Conservation (phyloP, 805 yeast genomes). For the Priceomyces haplophilus region DNA sequence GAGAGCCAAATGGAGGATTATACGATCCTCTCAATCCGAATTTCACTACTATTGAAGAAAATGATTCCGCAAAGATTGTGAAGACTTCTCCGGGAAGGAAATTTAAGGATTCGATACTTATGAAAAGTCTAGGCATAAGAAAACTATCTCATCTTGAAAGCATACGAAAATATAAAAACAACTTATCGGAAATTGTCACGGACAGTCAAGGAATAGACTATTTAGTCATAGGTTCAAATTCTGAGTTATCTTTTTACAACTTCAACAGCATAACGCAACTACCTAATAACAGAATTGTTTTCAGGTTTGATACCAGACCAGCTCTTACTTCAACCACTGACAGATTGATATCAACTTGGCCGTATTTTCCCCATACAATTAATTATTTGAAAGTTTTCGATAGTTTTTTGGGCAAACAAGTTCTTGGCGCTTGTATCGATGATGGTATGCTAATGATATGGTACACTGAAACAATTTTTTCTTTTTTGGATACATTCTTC, state of each 20-base stretch:
- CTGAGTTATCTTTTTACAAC: constrained; percentile 33
- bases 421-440: constrained; percentile 50
- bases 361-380: constrained; percentile 53
- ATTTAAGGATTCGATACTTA: constrained; percentile 30
- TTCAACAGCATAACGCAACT: constrained; percentile 25
- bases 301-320: constrained; percentile 45
- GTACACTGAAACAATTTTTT: constrained; percentile 24
- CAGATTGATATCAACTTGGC: constrained; percentile 47
- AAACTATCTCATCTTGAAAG: constrained; percentile 19
- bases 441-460: constrained; percentile 50
- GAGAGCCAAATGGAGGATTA: constrained; percentile 10
- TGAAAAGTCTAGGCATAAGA: constrained; percentile 22
- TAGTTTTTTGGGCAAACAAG: constrained; percentile 36
- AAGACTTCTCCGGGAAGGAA: constrained; percentile 32
- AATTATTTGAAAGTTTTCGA: constrained; percentile 44
- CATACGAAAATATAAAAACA: constrained; percentile 41
- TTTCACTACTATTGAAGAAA: constrained; percentile 10
- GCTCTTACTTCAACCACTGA: constrained; percentile 38
- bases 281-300: constrained; percentile 22
- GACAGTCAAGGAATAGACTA: constrained; percentile 14
- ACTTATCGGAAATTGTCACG: constrained; percentile 26
- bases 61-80: constrained; percentile 17
- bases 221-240: constrained; percentile 31
- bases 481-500: constrained; percentile 9
- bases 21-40: constrained; percentile 13